Conservation (phyloP, 169 alveolate species). For the Eimeria tenella region DNA sequence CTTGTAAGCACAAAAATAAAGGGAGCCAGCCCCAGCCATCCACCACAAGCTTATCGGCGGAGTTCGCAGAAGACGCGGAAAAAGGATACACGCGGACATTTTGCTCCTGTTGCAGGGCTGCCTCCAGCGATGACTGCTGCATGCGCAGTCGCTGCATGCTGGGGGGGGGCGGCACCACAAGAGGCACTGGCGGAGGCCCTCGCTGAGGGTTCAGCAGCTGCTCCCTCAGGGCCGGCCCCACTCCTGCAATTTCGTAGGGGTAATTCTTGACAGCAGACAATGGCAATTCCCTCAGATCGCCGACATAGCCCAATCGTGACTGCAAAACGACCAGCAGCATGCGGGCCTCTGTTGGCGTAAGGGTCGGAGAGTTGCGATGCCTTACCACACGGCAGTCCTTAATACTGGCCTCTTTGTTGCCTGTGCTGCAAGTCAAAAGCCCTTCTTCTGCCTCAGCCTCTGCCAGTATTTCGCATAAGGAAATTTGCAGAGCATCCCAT, state of each 20-base stretch:
- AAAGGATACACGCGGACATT: slow-evolving; percentile 59
- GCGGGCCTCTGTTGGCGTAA: slow-evolving; percentile 72
- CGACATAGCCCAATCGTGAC: slow-evolving; percentile 79
- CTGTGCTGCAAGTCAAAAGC: background rate
- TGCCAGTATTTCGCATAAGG: slow-evolving; percentile 62
- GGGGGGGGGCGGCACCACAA: slow-evolving; percentile 69
- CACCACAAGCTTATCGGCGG: slow-evolving; percentile 76
- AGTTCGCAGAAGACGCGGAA: slow-evolving; percentile 52
- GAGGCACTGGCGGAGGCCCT: slow-evolving; percentile 74
- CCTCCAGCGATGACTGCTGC: slow-evolving; percentile 67
- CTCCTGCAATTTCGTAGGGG: slow-evolving; percentile 76
- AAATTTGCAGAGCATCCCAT: slow-evolving; percentile 69
- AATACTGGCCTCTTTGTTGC: slow-evolving; percentile 3
- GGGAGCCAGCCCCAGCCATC: slow-evolving; percentile 79
- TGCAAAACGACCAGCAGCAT: slow-evolving; percentile 75
- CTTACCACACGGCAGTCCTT: slow-evolving; percentile 18
- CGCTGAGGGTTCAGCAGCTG: slow-evolving; percentile 22
- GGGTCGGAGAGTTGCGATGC: slow-evolving; percentile 30
- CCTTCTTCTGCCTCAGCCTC: slow-evolving; percentile 66
- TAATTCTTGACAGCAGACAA: slow-evolving; percentile 66
- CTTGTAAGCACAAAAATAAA: slow-evolving; percentile 74
- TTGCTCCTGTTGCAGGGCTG: slow-evolving; percentile 63
- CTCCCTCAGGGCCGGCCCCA: background rate
- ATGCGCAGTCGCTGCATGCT: slow-evolving; percentile 68
- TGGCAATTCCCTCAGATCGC: slow-evolving; percentile 73